These are phyloP conservation scores for Penicillium sp. DNA, from an alignment of 2,329 filamentous ascomycete genomes.

Conservation along the genomic window DNA sequence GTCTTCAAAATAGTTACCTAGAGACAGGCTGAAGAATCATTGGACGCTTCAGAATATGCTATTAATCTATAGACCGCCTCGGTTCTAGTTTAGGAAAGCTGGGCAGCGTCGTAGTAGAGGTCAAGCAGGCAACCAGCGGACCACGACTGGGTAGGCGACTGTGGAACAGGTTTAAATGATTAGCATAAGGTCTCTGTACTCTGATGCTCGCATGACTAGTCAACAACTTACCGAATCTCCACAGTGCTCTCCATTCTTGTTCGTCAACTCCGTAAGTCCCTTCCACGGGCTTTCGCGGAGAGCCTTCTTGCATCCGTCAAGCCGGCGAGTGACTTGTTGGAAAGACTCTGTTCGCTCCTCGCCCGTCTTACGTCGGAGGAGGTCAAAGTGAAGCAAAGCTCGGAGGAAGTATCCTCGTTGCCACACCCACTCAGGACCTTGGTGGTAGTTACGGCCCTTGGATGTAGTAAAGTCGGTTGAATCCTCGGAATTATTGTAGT, in stretches of 20 bases:
- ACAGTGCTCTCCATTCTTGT: slow-evolving; percentile 79
- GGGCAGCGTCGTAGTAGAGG: slow-evolving; percentile 83
- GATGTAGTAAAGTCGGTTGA: slow-evolving; percentile 83
- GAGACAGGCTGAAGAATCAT: neutral
- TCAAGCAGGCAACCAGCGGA: slow-evolving; percentile 92
- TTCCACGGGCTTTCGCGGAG: slow-evolving; percentile 79
- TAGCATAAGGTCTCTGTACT: slow-evolving; percentile 1
- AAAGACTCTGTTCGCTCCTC: slow-evolving; percentile 79
- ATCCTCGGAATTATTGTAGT: slow-evolving; percentile 94
- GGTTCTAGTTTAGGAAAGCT: slow-evolving; percentile 21
- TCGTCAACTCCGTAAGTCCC: slow-evolving; percentile 85
- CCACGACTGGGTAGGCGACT: slow-evolving; percentile 95
- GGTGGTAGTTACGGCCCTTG: slow-evolving; percentile 96
- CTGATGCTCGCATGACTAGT: neutral
- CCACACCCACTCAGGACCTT: slow-evolving; percentile 98
- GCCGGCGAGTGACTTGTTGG: slow-evolving; percentile 82
- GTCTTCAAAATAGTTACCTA: neutral
- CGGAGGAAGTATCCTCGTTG: slow-evolving; percentile 92
- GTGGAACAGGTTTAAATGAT: neutral
- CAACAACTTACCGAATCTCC: slow-evolving; percentile 67
- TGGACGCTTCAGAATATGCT: neutral
- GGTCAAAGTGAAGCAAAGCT: slow-evolving; percentile 83
- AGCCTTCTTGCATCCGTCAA: slow-evolving; percentile 78
- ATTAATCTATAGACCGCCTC: neutral
- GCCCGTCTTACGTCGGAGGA: slow-evolving; percentile 60